A percentile compares a stretch with the other conserved stretches of the same genome.
phyloP scores from a whole-genome alignment of 2,329 filamentous ascomycete species.

The Tolypocladium endophyticum region DNA sequence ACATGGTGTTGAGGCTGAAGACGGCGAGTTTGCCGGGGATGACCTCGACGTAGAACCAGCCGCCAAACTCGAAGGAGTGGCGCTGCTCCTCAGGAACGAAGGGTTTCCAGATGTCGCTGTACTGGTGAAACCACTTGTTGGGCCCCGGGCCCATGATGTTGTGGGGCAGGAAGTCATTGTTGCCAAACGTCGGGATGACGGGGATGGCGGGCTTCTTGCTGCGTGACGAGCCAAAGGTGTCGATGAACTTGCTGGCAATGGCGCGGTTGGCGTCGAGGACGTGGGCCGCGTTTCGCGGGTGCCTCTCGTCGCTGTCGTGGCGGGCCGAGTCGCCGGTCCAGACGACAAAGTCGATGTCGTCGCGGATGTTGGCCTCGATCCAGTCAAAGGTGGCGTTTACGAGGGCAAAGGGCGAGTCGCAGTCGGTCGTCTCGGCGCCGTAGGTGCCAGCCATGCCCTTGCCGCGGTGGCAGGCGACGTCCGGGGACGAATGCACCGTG shows the following conservation, averaged over 20 bases:
- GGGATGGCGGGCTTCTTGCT: conserved; percentile 54
- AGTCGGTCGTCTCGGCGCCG: conserved; percentile 78
- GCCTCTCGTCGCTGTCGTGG: conserved; percentile 76
- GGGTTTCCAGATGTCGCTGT: conserved; percentile 66
- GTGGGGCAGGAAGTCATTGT: conserved; percentile 95
- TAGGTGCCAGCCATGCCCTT: conserved; percentile 68
- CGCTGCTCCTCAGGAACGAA: conserved; percentile 91
- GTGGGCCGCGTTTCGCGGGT: conserved; percentile 65
- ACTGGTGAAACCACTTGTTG: conserved; percentile 73
- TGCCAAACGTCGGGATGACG: conserved; percentile 83
- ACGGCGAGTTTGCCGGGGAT: conserved; percentile 78
- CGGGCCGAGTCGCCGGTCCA: conserved; percentile 89
- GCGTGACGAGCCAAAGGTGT: conserved; percentile 56
- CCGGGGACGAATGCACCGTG: conserved; percentile 64
- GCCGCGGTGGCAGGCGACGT: conserved; percentile 68
- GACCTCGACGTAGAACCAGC: conserved; percentile 91
- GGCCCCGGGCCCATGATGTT: conserved; percentile 84
- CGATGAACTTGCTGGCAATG: conserved; percentile 64
- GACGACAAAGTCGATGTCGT: conserved; percentile 77
- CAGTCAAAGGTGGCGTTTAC: conserved; percentile 85
- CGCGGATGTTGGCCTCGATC: conserved; percentile 68
- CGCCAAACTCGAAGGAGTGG: conserved; percentile 83
- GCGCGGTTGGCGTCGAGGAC: conserved; percentile 69
- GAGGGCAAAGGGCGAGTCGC: conserved; percentile 72
- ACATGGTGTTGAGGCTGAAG: conserved; percentile 91